A percentile compares a stretch with the other conserved stretches of the same genome.
phyloP scores from a whole-genome alignment of 352 stramenopile genomes.

The Aphanomyces stellatus region DNA sequence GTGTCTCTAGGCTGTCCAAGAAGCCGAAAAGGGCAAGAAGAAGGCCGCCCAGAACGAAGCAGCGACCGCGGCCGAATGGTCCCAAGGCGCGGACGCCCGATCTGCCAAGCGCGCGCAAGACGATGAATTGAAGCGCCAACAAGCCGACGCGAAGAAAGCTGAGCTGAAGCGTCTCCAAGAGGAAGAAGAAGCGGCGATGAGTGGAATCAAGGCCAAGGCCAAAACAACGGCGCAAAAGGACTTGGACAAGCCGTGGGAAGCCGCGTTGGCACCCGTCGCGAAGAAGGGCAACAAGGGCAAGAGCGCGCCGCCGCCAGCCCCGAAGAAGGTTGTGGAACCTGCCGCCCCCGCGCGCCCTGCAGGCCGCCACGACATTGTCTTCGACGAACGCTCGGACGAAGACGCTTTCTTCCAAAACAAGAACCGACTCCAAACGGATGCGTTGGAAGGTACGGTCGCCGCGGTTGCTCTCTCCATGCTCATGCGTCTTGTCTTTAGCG shows the following conservation, averaged over 20 bases:
- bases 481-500: conserved; percentile 30
- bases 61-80: conserved; percentile 43
- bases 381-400: conserved; percentile 27
- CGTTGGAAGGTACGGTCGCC: conserved; percentile 12
- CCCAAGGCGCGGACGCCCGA: conserved; percentile 42
- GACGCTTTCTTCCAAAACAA: conserved; percentile 44
- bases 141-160: conserved; percentile 59
- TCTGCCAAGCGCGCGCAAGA: conserved; percentile 37
- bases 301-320: conserved; percentile 24
- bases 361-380: conserved; percentile 51
- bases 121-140: conserved; percentile 47
- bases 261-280: conserved; percentile 40
- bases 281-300: conserved; percentile 68
- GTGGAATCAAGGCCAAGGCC: conserved; percentile 43
- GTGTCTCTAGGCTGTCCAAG: conserved; percentile 26
- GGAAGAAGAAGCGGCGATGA: conserved; percentile 47
- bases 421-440: conserved; percentile 30
- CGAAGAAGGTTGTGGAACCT: conserved; percentile 22
- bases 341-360: conserved; percentile 26
- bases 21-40: conserved; percentile 48
- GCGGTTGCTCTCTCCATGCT: neutral
- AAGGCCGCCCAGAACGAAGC: conserved; percentile 35
- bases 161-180: conserved; percentile 61
- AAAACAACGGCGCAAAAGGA: conserved; percentile 60
- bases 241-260: conserved; percentile 55